These are phyloP conservation scores for Alternaria sp. DNA, from an alignment of 2,329 filamentous ascomycete species.

Conservation along the genomic window DNA sequence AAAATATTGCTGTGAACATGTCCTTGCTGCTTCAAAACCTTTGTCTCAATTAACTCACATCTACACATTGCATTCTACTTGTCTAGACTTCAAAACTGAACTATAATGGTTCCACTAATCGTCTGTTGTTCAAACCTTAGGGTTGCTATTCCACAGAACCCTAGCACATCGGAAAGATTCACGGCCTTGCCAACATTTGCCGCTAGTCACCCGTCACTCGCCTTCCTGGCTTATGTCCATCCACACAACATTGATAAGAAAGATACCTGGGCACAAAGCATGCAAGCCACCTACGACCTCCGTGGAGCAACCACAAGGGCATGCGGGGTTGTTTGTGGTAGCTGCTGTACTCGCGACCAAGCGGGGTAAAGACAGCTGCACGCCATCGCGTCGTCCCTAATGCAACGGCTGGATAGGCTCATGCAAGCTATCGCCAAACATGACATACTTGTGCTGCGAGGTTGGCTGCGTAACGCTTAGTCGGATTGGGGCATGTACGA, in stretches of 20 bases:
- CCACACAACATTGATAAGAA: neutral
- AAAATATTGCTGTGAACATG: neutral
- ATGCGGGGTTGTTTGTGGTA: neutral
- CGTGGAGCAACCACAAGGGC: neutral
- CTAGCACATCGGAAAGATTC: constrained; percentile 1
- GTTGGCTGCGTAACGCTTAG: neutral
- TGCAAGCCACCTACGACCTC: constrained; percentile 2
- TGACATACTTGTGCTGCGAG: neutral
- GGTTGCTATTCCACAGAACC: neutral
- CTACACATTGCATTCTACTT: neutral
- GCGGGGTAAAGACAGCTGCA: constrained; percentile 8
- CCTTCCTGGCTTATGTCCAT: neutral
- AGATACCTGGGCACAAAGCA: neutral
- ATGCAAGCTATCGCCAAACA: constrained; percentile 3
- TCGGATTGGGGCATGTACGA: neutral
- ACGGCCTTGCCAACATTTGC: neutral
- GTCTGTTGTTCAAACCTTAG: neutral
- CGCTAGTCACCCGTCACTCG: neutral
- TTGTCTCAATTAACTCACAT: neutral
- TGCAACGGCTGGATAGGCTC: constrained; percentile 2
- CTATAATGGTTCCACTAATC: neutral
- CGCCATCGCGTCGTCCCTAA: neutral
- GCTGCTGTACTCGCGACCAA: neutral
- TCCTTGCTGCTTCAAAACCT: neutral
- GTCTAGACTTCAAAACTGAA: neutral